Base-by-base conservation (phyloP, 148 eudicot genomes). In the Chenopodium quinoa region DNA sequence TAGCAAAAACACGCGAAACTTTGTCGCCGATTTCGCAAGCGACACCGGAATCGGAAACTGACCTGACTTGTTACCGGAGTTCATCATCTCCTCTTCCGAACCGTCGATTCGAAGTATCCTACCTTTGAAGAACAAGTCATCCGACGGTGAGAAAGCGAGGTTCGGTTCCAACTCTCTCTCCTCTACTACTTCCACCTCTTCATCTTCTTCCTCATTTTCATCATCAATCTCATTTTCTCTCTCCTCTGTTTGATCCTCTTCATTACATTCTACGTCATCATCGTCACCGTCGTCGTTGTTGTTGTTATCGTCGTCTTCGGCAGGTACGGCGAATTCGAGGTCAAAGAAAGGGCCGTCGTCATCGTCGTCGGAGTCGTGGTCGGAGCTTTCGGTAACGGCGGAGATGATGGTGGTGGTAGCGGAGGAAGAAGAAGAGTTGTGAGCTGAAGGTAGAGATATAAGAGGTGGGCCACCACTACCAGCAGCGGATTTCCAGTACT, bases 301-400 rank as follows among this genome's bases (percentile, higher is more conserved):
- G 4, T 73, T 70, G 44, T 34, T 47, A 4, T 70, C 74, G 1
- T 84, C 85, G 9, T 65, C 90, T 1, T 80, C 88, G 5, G 80
- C 82, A 29, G 91, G 90, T 8, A 87, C 84, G 22, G 90, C 19
- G 83, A 94, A 89, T 85, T 94, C 95, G 64, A 94, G 48, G 87
- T 94, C 98, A 69, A 94, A 92, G 87, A 90, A 94, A 1, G 93
- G 93, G 0, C 95, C 98, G 50, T 87, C 97, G 5, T 83, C 91
- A 71, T 85, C 81, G 20, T 19, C 86, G 25, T 34, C 84, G 13
- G 71, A 76, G 2, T 83, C 86, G 6, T 78, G 13, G 32, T 56
- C 73, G 73, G 62, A 6, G 62, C 5, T 40, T 40, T 40, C 1
- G 23, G 23, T 76, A 20, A 54, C 83, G 60, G 89, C 60, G 14